Percentiles rank a stretch among this genome's conserved stretches.
phyloP scores from a whole-genome alignment of 352 stramenopile genomes.

The Pythium monospermum region DNA sequence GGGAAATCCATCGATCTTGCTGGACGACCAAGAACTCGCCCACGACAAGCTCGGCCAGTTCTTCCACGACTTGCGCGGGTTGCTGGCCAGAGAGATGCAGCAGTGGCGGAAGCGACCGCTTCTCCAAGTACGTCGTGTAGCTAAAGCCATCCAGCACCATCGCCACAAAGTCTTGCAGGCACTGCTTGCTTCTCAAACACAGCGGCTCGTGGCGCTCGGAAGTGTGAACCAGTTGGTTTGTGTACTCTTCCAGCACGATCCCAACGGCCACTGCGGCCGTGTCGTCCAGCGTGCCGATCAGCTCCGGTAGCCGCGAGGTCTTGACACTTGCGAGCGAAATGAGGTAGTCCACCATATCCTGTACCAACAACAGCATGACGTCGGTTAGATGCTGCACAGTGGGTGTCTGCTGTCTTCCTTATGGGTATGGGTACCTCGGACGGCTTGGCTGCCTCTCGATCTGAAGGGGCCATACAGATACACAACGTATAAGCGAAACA shows the following conservation, averaged over 20 bases:
- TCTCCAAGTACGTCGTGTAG: slow-evolving; percentile 22
- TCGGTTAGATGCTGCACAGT: too few relatives aligned
- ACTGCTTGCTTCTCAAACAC: background rate
- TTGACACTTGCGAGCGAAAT: slow-evolving; percentile 68
- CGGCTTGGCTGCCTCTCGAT: slow-evolving; percentile 36
- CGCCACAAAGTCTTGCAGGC: slow-evolving; percentile 36
- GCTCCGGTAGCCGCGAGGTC: slow-evolving; percentile 43
- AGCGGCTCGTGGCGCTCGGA: slow-evolving; percentile 15
- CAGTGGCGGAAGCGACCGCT: slow-evolving; percentile 1
- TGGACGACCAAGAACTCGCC: slow-evolving; percentile 14
- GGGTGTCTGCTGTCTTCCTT: too few relatives aligned
- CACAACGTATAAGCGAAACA: too few relatives aligned
- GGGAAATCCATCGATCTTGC: background rate
- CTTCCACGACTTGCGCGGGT: background rate
- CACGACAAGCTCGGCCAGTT: slow-evolving; percentile 13
- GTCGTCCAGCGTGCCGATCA: slow-evolving; percentile 78
- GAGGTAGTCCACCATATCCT: slow-evolving; percentile 72
- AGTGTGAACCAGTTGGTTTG: slow-evolving; percentile 44
- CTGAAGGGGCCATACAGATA: slow-evolving; percentile 24
- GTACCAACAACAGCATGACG: background rate
- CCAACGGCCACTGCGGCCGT: slow-evolving; percentile 57
- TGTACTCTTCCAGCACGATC: slow-evolving; percentile 80
- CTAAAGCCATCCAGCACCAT: slow-evolving; percentile 56
- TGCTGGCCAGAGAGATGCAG: background rate
- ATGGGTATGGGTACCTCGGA: slow-evolving; percentile 51